Evolutionary conservation across 345 rosid genomes (phyloP).

Genomic region (Mangifera indica): DNA sequence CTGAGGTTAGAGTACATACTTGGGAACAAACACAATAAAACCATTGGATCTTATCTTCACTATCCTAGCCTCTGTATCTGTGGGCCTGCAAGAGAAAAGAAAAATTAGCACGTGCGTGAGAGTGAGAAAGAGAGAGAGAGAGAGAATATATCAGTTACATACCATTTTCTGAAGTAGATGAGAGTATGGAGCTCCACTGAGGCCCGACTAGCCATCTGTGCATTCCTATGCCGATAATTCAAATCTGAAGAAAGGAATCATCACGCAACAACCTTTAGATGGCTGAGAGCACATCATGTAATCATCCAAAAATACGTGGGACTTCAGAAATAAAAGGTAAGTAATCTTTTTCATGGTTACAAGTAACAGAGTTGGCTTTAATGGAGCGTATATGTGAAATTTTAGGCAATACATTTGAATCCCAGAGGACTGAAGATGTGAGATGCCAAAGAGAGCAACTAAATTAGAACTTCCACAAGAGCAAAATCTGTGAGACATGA

Average conservation of each 20-base stretch:
- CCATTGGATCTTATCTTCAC: conserved; percentile 95
- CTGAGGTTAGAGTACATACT: conserved; percentile 43
- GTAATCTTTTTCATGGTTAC: not conserved
- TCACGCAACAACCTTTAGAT: conserved; percentile 6
- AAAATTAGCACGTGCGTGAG: not conserved
- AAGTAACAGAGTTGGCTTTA: not conserved
- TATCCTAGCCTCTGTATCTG: conserved; percentile 90
- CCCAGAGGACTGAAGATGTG: not conserved
- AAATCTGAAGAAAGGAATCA: conserved; percentile 58
- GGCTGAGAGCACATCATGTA: not conserved
- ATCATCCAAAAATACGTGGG: not conserved
- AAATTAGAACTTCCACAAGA: not conserved
- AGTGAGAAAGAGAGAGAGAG: not conserved
- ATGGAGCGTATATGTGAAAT: not conserved
- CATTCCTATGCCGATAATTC: conserved; percentile 95
- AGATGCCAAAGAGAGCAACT: not conserved
- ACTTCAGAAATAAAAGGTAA: not conserved
- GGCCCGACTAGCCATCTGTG: conserved; percentile 95
- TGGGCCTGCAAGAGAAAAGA: conserved; percentile 61
- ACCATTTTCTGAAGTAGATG: conserved; percentile 92
- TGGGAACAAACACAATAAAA: conserved; percentile 90
- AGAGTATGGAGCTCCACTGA: conserved; percentile 96
- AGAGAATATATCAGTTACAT: conserved; percentile 2
- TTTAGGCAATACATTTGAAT: too few relatives aligned
- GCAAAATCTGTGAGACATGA: not conserved